Evolutionary conservation across 345 rosid genomes (phyloP).

Genomic region (Anacardium occidentale): DNA sequence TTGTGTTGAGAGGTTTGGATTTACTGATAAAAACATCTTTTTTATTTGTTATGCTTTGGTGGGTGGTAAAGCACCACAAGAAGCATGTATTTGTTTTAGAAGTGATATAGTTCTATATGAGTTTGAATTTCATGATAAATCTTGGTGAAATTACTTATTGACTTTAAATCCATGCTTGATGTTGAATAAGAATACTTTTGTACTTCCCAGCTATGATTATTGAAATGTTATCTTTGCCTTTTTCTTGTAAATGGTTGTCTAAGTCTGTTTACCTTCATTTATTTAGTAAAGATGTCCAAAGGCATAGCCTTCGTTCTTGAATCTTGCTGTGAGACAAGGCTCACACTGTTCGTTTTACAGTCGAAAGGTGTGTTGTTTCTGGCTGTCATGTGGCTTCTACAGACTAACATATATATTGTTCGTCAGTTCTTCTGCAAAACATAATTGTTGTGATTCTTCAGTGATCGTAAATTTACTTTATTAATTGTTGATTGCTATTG

Average conservation of each 20-base stretch:
- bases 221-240: background rate
- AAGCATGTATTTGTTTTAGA: too few relatives aligned
- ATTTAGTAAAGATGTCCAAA: background rate
- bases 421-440: background rate
- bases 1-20: too few relatives aligned
- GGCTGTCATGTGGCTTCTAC: background rate
- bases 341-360: background rate
- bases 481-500: constrained; percentile 1
- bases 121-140: too few relatives aligned
- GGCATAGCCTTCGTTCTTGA: constrained; percentile 7
- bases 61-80: too few relatives aligned
- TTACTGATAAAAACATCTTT: too few relatives aligned
- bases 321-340: constrained; percentile 6
- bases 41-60: too few relatives aligned
- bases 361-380: background rate
- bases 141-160: too few relatives aligned
- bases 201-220: background rate
- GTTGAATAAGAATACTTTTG: background rate
- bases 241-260: background rate
- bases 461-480: background rate
- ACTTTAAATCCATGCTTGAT: too few relatives aligned
- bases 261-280: background rate
- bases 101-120: too few relatives aligned
- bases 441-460: background rate
- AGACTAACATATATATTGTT: background rate